Base-by-base conservation (phyloP, 2,329 filamentous ascomycete species). In the Cladosporium halotolerans region DNA sequence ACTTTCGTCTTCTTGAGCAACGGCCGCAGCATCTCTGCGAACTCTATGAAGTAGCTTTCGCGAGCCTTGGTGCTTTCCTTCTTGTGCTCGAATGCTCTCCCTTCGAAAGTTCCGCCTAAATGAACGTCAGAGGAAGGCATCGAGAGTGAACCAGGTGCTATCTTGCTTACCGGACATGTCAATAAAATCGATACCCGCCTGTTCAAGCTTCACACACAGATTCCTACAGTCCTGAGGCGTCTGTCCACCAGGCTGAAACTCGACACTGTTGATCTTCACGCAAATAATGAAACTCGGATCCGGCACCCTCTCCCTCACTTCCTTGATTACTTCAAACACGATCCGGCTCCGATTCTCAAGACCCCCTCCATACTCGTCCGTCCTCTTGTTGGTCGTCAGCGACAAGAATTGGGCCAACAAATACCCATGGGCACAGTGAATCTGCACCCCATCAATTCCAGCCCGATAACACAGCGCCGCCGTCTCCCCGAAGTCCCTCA, bases 101-200 rank as follows among this genome's bases (percentile, higher is more conserved):
- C 43, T 36, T 56, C 76, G 59, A 82, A 83, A 0, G 80, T 84
- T 3, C 82, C 82, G 13, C 82, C 43, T 45, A 10, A n/a, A 2
- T 10, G n/a, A 16, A 14, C 2, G 23, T 28, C 23, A 28, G 23
- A 28, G 23, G 23, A 28, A 28, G 23, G 5, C 23, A 7, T 28
- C 23, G 23, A 4, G 23, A 28, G 23, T 28, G 7, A 7, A 28
- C 7, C 7, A 8, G n/a, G 28, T 41, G 44, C n/a, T 16, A 13
- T 28, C 62, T 19, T 63, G 32, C 46, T 49, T 16, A 50, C 47
- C 64, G 10, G 55, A 58, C 9, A 67, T 39, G 14, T 67, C 61
- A 9, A 64, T 58, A 34, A 64, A 65, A 36, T 65, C 62, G 9
- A 63, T 54, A 9, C 49, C 19, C 1, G 57, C 55, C 36, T 61